Percentiles rank a stretch among this genome's conserved stretches.
phyloP scores from a whole-genome alignment of 2,329 filamentous ascomycete species.

The Myriosclerotinia scirpicola region DNA sequence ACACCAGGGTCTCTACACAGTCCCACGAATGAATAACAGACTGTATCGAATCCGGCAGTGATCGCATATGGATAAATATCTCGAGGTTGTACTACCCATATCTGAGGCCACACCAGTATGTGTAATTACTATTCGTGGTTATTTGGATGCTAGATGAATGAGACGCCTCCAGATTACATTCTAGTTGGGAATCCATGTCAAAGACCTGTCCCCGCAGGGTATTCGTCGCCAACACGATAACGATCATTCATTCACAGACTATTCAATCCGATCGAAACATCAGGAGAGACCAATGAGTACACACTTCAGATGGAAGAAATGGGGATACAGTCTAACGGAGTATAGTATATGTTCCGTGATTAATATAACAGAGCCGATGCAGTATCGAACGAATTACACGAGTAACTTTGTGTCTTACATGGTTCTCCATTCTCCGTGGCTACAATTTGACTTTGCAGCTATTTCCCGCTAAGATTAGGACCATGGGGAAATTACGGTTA shows the following conservation, averaged over 20 bases:
- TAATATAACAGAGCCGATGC: not conserved
- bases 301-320: not conserved
- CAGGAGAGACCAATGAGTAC: not conserved
- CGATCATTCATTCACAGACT: not conserved
- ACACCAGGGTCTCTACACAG: not conserved
- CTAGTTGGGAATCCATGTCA: not conserved
- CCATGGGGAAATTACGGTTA: not conserved
- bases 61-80: not conserved
- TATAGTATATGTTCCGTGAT: not conserved
- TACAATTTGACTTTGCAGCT: not conserved
- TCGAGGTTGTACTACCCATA: not conserved
- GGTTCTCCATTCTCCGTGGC: not conserved
- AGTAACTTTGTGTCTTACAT: not conserved
- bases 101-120: not conserved
- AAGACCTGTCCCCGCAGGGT: not conserved
- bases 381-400: no score
- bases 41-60: not conserved
- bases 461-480: not conserved
- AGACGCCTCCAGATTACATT: not conserved
- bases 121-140: not conserved
- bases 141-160: no score
- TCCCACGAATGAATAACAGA: not conserved
- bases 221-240: not conserved
- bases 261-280: not conserved
- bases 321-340: not conserved